These are phyloP conservation scores for Curvularia verruculosa DNA, from an alignment of 2,329 filamentous ascomycete genomes.

Conservation along the genomic window DNA sequence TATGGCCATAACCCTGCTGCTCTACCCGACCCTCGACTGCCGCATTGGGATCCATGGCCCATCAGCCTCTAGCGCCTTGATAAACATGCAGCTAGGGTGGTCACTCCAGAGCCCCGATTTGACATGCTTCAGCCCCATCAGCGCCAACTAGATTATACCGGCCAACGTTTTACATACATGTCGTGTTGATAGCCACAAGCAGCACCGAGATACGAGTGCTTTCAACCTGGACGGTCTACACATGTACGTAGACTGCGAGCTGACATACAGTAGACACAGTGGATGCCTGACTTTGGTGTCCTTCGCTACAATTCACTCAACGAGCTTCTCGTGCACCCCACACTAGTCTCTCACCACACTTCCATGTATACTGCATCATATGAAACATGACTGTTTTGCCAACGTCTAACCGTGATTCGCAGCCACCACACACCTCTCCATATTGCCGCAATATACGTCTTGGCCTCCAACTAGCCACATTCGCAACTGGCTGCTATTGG, in stretches of 20 bases:
- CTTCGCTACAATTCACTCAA: background rate
- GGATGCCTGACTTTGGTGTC: background rate
- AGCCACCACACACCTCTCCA: background rate
- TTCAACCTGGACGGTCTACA: too few relatives aligned
- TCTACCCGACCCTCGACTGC: constrained; percentile 4
- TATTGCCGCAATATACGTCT: too few relatives aligned
- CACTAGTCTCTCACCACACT: background rate
- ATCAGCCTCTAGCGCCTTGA: constrained; percentile 11
- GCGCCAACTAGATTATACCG: background rate
- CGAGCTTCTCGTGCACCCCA: background rate
- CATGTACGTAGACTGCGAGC: background rate
- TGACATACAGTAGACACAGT: background rate
- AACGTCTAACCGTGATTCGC: background rate
- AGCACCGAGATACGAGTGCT: background rate
- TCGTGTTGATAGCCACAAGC: background rate
- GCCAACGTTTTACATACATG: background rate
- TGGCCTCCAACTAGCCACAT: background rate
- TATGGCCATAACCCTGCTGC: background rate
- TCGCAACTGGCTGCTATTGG: too few relatives aligned
- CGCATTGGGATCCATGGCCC: constrained; percentile 11
- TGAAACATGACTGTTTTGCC: background rate
- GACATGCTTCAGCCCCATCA: background rate
- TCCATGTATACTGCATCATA: background rate
- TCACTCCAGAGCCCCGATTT: background rate
- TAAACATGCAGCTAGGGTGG: constrained; percentile 14